Base-by-base conservation (phyloP, 345 rosid genomes). In the Combretum micranthum region DNA sequence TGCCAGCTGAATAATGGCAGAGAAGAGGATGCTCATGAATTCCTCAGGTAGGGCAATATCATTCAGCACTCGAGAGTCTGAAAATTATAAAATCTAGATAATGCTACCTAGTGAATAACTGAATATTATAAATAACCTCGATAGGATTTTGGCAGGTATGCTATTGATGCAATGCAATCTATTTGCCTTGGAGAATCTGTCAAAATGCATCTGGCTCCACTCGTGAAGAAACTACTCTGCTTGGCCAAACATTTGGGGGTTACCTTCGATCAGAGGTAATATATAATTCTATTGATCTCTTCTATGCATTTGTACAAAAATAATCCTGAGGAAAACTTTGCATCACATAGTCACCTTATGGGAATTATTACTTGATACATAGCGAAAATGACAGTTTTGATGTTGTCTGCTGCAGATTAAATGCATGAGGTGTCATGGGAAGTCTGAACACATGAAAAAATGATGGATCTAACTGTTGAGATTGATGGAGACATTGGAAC, bases 21-120 rank as follows among this genome's bases (percentile, higher is more conserved):
- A 61, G 86, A 94, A 68, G 99, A 94, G 75, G 99, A 94, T 68
- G 99, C 99, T 44, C 99, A 94, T 80, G 97, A 94, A 75, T 94
- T 90, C 71, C 78, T 94, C 57, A 87, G 99, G 99, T 85, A 66
- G 65, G 55, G 39, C n/a, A n/a, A 8, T 32, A 15, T 21, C 15
- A 42, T 61, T 42, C 21, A 37, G 20, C 20, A 20, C 48, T 44
- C 39, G 13, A 50, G 46, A 46, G 37, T 22, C 20, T 32, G 16
- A 15, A 37, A 17, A 20, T 23, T 12, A 15, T 13, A 15, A 4
- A 21, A 14, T n/a, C n/a, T n/a, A n/a, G n/a, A n/a, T n/a, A n/a
- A 21, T 47, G 7, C 0, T 12, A 13, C 3, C 50, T 19, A 48
- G 15, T 21, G 16, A 46, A 43, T 52, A 21, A 42, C 22, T n/a